These are phyloP conservation scores for Ophiosphaerella herpotricha DNA, from an alignment of 2,329 filamentous ascomycete genomes.

Conservation along the genomic window DNA sequence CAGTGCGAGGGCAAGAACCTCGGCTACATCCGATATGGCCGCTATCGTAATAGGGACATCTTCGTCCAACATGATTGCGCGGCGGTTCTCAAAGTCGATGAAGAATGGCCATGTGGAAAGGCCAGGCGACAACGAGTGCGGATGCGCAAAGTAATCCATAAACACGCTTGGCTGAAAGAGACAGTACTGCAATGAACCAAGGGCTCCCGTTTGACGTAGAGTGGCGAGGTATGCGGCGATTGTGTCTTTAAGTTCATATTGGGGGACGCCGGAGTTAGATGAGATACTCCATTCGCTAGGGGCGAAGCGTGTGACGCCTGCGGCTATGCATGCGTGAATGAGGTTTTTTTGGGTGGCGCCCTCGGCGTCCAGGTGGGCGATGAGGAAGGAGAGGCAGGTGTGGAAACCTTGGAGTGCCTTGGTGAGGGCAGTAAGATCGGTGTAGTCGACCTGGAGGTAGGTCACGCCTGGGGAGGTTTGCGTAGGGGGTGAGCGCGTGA, in stretches of 20 bases:
- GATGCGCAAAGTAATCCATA: constrained; percentile 60
- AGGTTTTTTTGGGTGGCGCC: constrained; percentile 35
- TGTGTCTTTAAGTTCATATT: constrained; percentile 58
- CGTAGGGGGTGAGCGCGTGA: constrained; percentile 50
- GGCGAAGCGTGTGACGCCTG: constrained; percentile 36
- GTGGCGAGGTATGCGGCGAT: constrained; percentile 57
- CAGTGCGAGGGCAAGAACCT: constrained; percentile 32
- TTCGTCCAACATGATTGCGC: constrained; percentile 35
- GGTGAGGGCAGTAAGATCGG: constrained; percentile 45
- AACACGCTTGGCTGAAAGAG: constrained; percentile 62
- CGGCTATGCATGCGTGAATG: constrained; percentile 37
- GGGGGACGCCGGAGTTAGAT: constrained; percentile 47
- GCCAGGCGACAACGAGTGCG: constrained; percentile 53
- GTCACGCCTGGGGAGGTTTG: constrained; percentile 33
- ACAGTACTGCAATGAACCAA: constrained; percentile 60
- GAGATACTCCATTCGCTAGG: constrained; percentile 40
- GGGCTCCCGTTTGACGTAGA: constrained; percentile 52
- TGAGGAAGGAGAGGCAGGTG: constrained; percentile 53
- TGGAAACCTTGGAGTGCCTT: constrained; percentile 53
- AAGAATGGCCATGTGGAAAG: constrained; percentile 46
- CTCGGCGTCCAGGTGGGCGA: constrained; percentile 31
- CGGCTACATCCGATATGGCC: constrained; percentile 27
- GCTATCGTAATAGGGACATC: constrained; percentile 34
- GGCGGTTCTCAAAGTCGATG: constrained; percentile 32
- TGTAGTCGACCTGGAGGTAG: constrained; percentile 54